These are phyloP conservation scores for Diaporthe vaccinii DNA, from an alignment of 2,329 filamentous ascomycete species.

Conservation along the genomic window DNA sequence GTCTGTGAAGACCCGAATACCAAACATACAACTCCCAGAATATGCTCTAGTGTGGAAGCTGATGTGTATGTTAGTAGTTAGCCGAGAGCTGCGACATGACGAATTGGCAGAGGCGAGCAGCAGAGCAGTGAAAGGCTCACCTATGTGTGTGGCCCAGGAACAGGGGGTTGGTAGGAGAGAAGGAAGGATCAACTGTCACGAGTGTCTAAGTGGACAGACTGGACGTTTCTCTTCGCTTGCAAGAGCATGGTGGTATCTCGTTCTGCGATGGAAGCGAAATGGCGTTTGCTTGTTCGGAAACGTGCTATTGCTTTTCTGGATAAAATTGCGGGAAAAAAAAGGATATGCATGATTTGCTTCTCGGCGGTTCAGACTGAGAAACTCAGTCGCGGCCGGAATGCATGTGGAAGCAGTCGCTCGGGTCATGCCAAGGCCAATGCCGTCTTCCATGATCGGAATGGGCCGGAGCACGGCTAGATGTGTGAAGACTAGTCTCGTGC, in stretches of 20 bases:
- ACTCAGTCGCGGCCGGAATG: not conserved
- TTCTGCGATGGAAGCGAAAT: not conserved
- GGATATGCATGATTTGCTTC: not conserved
- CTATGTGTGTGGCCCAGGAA: too few relatives aligned
- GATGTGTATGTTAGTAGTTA: not conserved
- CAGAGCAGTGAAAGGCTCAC: not conserved
- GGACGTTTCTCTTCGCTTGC: not conserved
- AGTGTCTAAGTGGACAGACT: too few relatives aligned
- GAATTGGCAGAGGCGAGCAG: not conserved
- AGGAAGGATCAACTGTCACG: not conserved
- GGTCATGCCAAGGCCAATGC: constrained; percentile 1
- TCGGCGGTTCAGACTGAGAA: not conserved
- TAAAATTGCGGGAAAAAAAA: not conserved
- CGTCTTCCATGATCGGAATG: not conserved
- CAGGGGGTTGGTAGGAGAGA: not conserved
- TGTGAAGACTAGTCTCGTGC: not conserved
- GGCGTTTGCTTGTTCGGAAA: not conserved
- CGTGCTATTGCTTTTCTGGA: not conserved
- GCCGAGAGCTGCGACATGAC: not conserved
- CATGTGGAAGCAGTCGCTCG: not conserved
- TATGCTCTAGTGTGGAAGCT: not conserved
- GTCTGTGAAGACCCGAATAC: too few relatives aligned
- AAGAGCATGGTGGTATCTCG: not conserved
- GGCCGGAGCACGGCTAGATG: not conserved
- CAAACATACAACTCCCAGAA: not conserved